A percentile compares a stretch with the other conserved stretches of the same genome.
Conservation (phyloP, 164 flowering plant species). For the Chimonanthus praecox region DNA sequence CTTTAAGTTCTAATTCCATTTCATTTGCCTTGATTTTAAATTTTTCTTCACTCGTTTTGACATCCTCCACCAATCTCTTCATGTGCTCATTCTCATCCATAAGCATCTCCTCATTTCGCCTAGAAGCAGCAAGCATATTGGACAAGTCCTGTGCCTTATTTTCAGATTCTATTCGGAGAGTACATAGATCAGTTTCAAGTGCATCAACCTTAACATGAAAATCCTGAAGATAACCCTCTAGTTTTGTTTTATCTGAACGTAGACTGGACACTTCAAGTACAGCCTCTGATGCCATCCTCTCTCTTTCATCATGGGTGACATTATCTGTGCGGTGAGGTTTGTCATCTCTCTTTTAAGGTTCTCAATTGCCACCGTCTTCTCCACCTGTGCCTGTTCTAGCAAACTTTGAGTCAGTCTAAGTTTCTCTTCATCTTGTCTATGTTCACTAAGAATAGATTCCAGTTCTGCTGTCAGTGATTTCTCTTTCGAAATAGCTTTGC, state of each 20-base stretch:
- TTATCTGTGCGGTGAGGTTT: constrained; percentile 40
- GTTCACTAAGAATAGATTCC: constrained; percentile 42
- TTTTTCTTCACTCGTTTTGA: constrained; percentile 49
- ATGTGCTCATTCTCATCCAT: constrained; percentile 40
- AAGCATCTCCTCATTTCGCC: constrained; percentile 33
- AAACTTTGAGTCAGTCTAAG: constrained; percentile 34
- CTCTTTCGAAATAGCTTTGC: constrained; percentile 47
- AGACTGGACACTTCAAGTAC: constrained; percentile 40
- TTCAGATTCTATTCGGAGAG: constrained; percentile 33
- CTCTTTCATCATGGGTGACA: constrained; percentile 39
- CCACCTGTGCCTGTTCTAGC: constrained; percentile 35
- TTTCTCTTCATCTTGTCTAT: constrained; percentile 39
- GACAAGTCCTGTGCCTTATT: constrained; percentile 36
- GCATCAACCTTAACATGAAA: constrained; percentile 24
- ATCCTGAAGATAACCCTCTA: constrained; percentile 44
- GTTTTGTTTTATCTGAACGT: constrained; percentile 42
- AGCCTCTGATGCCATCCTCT: constrained; percentile 45
- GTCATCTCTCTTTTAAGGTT: constrained; percentile 53
- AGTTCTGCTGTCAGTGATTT: constrained; percentile 39
- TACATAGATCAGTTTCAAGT: constrained; percentile 34
- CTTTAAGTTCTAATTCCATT: constrained; percentile 56
- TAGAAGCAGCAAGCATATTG: constrained; percentile 37
- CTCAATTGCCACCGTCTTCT: constrained; percentile 48
- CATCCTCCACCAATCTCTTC: constrained; percentile 35
- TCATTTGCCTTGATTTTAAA: constrained; percentile 27